A percentile compares a stretch with the other conserved stretches of the same genome.
Conservation (phyloP, 2,329 filamentous ascomycete genomes). For the Xylaria sp. region DNA sequence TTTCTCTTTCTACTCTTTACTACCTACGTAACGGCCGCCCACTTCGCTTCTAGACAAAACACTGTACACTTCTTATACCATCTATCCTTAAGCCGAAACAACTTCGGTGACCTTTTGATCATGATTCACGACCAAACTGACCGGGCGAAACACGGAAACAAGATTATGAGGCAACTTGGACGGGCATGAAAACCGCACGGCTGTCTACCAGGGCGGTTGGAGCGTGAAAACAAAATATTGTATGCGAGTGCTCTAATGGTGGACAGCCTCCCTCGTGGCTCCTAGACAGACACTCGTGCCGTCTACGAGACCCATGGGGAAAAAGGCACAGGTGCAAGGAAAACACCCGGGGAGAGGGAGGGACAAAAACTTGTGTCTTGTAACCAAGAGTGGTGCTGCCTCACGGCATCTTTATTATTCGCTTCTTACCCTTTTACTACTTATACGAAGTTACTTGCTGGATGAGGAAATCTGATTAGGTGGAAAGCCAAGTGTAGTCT, state of each 20-base stretch:
- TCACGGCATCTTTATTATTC: constrained; percentile 39
- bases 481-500: constrained; percentile 16
- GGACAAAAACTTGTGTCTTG: constrained; percentile 20
- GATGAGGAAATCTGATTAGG: constrained; percentile 7
- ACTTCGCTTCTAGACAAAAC: constrained; percentile 18
- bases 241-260: neutral
- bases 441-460: constrained; percentile 14
- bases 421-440: constrained; percentile 22
- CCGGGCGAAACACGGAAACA: neutral
- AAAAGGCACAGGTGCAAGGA: constrained; percentile 7
- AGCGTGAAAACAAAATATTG: neutral
- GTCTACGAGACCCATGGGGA: constrained; percentile 1
- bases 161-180: neutral
- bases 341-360: constrained; percentile 15
- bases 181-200: neutral
- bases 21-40: neutral
- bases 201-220: neutral
- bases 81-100: constrained; percentile 13
- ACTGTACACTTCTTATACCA: constrained; percentile 32
- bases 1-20: constrained; percentile 18
- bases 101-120: constrained; percentile 9
- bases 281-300: neutral
- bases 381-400: constrained; percentile 37
- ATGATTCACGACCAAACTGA: constrained; percentile 23
- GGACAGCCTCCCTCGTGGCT: neutral